Evolutionary conservation across 148 eudicot genomes (phyloP), one percentile per base, ranked within the genome.

Genomic region (Heliamphora exappendiculata): DNA sequence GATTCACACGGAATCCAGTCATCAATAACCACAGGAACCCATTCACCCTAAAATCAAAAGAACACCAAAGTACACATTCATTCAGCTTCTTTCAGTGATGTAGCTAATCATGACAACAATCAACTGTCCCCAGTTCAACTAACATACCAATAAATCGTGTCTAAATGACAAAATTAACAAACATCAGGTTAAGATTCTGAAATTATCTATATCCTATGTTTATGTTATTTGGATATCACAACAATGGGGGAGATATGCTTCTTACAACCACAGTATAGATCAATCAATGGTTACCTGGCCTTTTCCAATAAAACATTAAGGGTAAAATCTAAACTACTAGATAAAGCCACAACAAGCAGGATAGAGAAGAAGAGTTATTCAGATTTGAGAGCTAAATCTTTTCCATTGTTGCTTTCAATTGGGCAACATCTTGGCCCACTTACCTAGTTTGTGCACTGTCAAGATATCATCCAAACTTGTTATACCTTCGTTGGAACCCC

Each of bases 1-100:
- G 94, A 85, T 84, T 96, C 99, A 73, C 99, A 96, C 70, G 99
- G 99, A 77, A 96, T 91, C 99, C 99, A 96, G 85, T 96, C 99
- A 86, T 96, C 99, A 70, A 96, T 88, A 14, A 96, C 91, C 68
- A 96, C 98, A 78, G 99, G 99, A 80, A 96, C 97, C 99, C 99
- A 96, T 85, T 96, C 99, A 73, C 99, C 99, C 99, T 96, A 65
- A 66, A 77, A 72, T 16, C 7, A 31, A 67, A n/a, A 76, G 67
- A 28, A 74, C 51, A 79, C 80, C 28, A 33, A 53, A 80, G 50
- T 24, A 67, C 58, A 76, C 19, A 44, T 60, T 55, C 34, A 26
- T 77, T 77, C 75, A 58, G 57, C 80, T 69, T 10, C 66, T 57
- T 57, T 41, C 24, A 42, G 26, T 12, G 39, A 60, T 42, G 28